phyloP scores from a whole-genome alignment of 2,329 filamentous ascomycete species.

The Alternaria gaisen region DNA sequence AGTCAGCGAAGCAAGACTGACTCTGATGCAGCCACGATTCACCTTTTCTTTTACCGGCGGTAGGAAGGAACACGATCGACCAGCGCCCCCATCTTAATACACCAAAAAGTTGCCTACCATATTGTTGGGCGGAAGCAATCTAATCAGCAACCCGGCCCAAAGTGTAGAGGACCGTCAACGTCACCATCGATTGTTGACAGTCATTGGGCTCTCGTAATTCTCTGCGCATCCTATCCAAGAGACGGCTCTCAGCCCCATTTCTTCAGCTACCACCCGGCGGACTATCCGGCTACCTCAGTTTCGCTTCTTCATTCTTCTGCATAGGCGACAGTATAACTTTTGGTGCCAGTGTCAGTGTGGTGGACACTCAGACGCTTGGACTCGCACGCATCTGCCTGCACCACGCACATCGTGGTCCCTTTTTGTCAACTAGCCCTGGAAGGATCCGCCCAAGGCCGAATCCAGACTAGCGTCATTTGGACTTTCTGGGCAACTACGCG shows the following conservation, averaged over 20 bases:
- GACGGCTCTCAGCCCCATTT: background rate
- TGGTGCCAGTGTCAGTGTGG: slow-evolving; percentile 8
- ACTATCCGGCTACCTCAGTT: background rate
- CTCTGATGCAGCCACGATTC: slow-evolving; percentile 28
- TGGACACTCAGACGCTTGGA: slow-evolving; percentile 22
- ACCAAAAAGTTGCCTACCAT: slow-evolving; percentile 2
- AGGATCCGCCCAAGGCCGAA: slow-evolving; percentile 33
- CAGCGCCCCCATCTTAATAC: slow-evolving; percentile 7
- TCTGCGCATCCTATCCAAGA: background rate
- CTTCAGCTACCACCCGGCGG: background rate
- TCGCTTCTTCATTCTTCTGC: slow-evolving; percentile 7
- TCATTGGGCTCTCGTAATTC: background rate
- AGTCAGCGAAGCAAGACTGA: slow-evolving; percentile 37
- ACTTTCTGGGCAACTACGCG: slow-evolving; percentile 43
- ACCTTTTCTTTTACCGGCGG: slow-evolving; percentile 28
- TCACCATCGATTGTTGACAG: background rate
- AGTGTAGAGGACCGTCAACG: slow-evolving; percentile 7
- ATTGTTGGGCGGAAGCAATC: slow-evolving; percentile 28
- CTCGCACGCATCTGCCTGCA: slow-evolving; percentile 29
- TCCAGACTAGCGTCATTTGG: slow-evolving; percentile 37
- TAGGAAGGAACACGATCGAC: slow-evolving; percentile 20
- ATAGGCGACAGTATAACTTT: slow-evolving; percentile 12
- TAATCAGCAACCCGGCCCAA: slow-evolving; percentile 13
- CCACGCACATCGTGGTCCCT: slow-evolving; percentile 23
- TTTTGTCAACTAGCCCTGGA: slow-evolving; percentile 18